Base-by-base conservation (phyloP, 805 yeast species). In the Candida berthetii region DNA sequence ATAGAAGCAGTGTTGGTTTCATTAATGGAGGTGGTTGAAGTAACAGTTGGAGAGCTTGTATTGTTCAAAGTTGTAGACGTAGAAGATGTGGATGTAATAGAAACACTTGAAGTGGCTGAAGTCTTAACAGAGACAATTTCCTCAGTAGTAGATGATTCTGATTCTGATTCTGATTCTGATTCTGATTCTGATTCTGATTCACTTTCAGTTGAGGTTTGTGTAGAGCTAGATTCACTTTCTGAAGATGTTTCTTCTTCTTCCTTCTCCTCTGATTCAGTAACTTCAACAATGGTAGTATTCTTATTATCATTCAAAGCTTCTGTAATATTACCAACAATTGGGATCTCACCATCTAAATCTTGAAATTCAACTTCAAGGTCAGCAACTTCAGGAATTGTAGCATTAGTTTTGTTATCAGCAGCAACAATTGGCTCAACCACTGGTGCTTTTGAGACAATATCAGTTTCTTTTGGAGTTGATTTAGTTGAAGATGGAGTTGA, bases 131-230 rank as follows among this genome's bases (percentile, higher is more conserved):
- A n/a, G n/a, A n/a, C n/a, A n/a, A n/a, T n/a, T n/a, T n/a, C n/a
- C n/a, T n/a, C n/a, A n/a, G n/a, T n/a, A n/a, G n/a, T n/a, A n/a
- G n/a, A n/a, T n/a, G 25, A 7, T 22, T 22, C 25, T 22, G 25
- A 7, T 22, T 22, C 25, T 22, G 25, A 16, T 24, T 20, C 35
- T 15, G n/a, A 19, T 7, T 28, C 41, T 3, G 39, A 42, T 20
- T 34, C 41, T 7, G 22, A 38, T 13, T 33, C 36, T 27, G 38
- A 42, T 8, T 33, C 42, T 10, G 34, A 33, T 8, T 9, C 18
- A 19, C 8, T n/a, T 13, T 39, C 42, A 7, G 7, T 9, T 15
- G 32, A 31, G n/a, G 16, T 25, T 19, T n/a, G 16, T 8, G 28
- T 3, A 7, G 25, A n/a, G n/a, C n/a, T 22, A 7, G 14, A 4